Evolutionary conservation across 345 rosid genomes (phyloP), one percentile per base, ranked within the genome.

Genomic region (Eucalyptus pauciflora): DNA sequence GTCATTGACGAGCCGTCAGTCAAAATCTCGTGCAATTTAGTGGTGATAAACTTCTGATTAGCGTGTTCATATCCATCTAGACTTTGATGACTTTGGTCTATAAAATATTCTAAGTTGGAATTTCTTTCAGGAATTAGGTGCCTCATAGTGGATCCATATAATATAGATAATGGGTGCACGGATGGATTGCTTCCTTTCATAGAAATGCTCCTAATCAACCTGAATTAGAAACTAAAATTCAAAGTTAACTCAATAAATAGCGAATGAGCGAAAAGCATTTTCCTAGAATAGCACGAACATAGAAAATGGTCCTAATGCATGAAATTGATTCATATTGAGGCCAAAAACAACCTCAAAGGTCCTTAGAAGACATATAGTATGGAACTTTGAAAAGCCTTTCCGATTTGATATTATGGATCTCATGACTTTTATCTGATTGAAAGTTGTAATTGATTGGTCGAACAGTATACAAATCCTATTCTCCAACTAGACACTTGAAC

Each of bases 291-390:
- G 5, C 27, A 7, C 8, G 3, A 37, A 37, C 24, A 71, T 2
- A 37, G 46, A 18, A 33, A 71, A 37, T 10, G 45, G 81, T 18
- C 81, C 46, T 10, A 41, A 71, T 10, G 22, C 25, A 10, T 37
- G 25, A 18, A 20, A 37, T 10, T 3, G 13, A 71, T 71, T 6
- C 0, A 37, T 71, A 37, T 37, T 3, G 4, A 71, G 27, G 25
- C 14, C 27, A 2, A 37, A 18, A 71, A 71, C 22, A 0, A 20
- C 3, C 81, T 3, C 14, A 0, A 37, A 0, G 14, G 46, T 33
- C 7, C 25, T 11, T 8, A 0, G 8, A 22, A 24, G 1, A 37
- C 3, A 71, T 71, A 20, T 71, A 20, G 11, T 37, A 18, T 37
- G 1, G 4, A 33, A 37, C 3, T 27, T 11, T 12, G 4, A 3